Evolutionary conservation across 106 monocot genomes (phyloP), one percentile per base, ranked within the genome.

Genomic region (Phalaenopsis aphrodite): DNA sequence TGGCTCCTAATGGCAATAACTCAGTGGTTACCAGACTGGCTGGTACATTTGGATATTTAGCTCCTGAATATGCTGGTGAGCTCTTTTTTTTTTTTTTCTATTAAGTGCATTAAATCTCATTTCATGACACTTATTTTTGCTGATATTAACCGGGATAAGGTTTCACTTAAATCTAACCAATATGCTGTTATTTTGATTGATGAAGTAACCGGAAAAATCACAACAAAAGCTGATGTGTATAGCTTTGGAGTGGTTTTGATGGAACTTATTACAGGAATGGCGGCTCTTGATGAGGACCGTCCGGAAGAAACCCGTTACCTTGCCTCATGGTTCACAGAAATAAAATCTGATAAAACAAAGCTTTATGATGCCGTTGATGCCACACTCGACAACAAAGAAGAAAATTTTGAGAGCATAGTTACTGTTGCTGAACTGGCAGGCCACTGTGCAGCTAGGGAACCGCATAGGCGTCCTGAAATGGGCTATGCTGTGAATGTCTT

Each of bases 21-120:
- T 85, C 90, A 7, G 82, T 90, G 39, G 85, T 68, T 21, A 90
- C 90, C 5, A 79, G 84, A 52, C 87, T 90, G 74, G 90, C 90
- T 56, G 90, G 90, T 5, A 90, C 90, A 42, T 90, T 90, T 84
- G 90, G 90, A 45, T 90, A 90, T 78, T 45, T 90, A 14, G 90
- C 90, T 67, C 90, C 90, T 47, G 90, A 90, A 49, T 90, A 90
- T 80, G 90, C 90, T 38, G 85, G 90, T 90, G 84, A 82, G 75
- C 4, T 42, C 38, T 3, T 14, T 4, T 41, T 30, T 38, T 71
- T n/a, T n/a, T 0, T 30, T 30, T 30, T 30, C 36, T 39, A 52
- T 52, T 48, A 52, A 71, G 14, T 2, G 12, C 2, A 16, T 65
- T 65, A 8, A 23, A 3, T 42, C 21, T 5, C n/a, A 6, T 6